Base-by-base conservation (phyloP, 164 flowering plant genomes). In the Saururus chinensis region DNA sequence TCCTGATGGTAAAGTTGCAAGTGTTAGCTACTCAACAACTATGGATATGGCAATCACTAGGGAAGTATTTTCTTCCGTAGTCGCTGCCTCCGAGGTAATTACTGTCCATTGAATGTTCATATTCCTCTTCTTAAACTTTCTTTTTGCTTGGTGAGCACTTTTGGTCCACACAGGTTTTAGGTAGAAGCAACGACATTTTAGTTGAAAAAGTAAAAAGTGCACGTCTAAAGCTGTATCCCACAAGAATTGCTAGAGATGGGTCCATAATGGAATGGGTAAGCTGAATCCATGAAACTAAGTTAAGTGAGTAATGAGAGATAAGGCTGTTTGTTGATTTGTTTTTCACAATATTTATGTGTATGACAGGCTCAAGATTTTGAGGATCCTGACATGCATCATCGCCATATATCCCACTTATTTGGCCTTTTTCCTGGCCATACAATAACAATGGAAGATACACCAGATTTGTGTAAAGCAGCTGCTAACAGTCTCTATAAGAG, bases 231-330 rank as follows among this genome's bases (percentile, higher is more conserved):
- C 87, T 92, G 48, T 58, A 37, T 61, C 96, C 97, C 11, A 79
- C 78, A 55, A 84, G 72, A 73, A 80, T 89, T 58, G 86, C 95
- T 57, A 77, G 79, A 66, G 96, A 92, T 81, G 95, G 96, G 62
- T 77, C 98, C 55, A 77, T 92, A 56, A 79, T 89, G 96, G 98
- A 92, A 79, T 92, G 98, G 98, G 98, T 89, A 70, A 66, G 77
- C 2, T 12, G 17, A 13, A 12, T 45, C 4, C 49, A 45, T 45
- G 49, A 17, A 17, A 12, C 16, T 45, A 12, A 45, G 14, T n/a
- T n/a, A n/a, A n/a, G 6, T 30, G 37, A 30, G 37, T 30, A 30
- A 30, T 30, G 37, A 30, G 37, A 2, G 49, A 12, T 17, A 12
- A 17, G 14, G 45, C 45, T 41, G 12, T 41, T 41, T 20, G 24